A percentile compares a stretch with the other conserved stretches of the same genome.
These are phyloP conservation scores for Mortierella sp. DNA, from an alignment of 371 early-diverging fungal species.

Conservation along the genomic window DNA sequence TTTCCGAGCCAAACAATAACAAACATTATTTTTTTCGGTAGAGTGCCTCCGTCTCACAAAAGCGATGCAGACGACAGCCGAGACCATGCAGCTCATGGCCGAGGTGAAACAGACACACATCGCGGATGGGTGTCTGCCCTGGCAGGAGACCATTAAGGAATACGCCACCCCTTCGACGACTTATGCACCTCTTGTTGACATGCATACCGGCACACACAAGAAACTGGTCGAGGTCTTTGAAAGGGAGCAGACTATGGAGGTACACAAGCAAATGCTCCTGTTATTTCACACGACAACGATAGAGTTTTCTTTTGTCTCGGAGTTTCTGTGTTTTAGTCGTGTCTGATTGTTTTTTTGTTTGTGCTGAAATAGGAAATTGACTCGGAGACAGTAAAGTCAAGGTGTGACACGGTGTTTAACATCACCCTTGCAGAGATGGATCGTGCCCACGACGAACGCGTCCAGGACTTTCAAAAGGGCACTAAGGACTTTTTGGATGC, in stretches of 20 bases:
- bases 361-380: constrained; percentile 48
- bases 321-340: constrained; percentile 1
- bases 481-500: constrained; percentile 58
- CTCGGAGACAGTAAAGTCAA: constrained; percentile 58
- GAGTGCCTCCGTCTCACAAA: constrained; percentile 61
- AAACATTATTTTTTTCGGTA: constrained; percentile 13
- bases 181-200: constrained; percentile 57
- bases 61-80: constrained; percentile 58
- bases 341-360: neutral
- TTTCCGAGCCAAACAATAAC: no score
- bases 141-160: constrained; percentile 50
- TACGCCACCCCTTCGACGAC: constrained; percentile 43
- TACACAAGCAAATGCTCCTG: neutral
- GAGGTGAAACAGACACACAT: constrained; percentile 57
- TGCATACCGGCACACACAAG: constrained; percentile 59
- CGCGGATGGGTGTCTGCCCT: constrained; percentile 40
- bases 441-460: constrained; percentile 59
- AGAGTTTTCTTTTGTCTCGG: neutral
- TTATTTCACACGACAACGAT: neutral
- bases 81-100: constrained; percentile 59
- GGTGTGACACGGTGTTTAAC: constrained; percentile 64
- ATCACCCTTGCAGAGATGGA: constrained; percentile 61
- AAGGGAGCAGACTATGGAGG: constrained; percentile 53
- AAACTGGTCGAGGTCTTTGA: constrained; percentile 57
- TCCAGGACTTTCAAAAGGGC: constrained; percentile 58